These are phyloP conservation scores for Alternaria gaisen DNA, from an alignment of 2,329 filamentous ascomycete genomes.

Conservation along the genomic window DNA sequence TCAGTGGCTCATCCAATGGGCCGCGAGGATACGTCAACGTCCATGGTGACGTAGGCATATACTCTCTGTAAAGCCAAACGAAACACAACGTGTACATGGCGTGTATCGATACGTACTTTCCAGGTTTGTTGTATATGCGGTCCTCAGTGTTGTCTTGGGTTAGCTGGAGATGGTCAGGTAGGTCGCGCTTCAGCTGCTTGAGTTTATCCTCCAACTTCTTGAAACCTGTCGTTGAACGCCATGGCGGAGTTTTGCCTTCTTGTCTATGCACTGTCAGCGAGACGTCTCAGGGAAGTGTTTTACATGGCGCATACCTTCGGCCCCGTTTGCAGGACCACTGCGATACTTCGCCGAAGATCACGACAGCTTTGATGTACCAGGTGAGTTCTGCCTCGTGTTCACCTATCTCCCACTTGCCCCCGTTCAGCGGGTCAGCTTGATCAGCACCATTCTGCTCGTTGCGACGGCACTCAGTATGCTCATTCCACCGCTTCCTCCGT, in stretches of 20 bases:
- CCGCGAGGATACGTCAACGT: constrained; percentile 60
- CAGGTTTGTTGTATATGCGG: constrained; percentile 70
- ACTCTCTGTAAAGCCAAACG: constrained; percentile 74
- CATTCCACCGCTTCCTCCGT: constrained; percentile 20
- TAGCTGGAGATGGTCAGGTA: constrained; percentile 67
- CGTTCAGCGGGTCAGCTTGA: constrained; percentile 36
- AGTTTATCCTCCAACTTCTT: constrained; percentile 62
- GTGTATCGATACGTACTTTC: constrained; percentile 72
- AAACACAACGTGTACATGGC: constrained; percentile 71
- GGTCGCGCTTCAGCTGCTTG: constrained; percentile 60
- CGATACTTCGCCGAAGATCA: constrained; percentile 65
- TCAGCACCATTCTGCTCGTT: constrained; percentile 5
- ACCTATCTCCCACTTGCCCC: constrained; percentile 63
- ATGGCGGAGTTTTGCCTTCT: constrained; percentile 64
- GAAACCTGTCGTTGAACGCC: constrained; percentile 66
- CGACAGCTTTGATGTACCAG: constrained; percentile 62
- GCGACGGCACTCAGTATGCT: constrained; percentile 4
- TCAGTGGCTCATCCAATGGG: constrained; percentile 64
- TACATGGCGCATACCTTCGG: constrained; percentile 55
- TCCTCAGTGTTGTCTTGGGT: constrained; percentile 70
- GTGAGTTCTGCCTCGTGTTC: constrained; percentile 58
- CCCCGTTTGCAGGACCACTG: constrained; percentile 67
- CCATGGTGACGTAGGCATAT: constrained; percentile 71
- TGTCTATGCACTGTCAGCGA: constrained; percentile 23
- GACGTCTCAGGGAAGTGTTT: not conserved